Evolutionary conservation across 495 filamentous ascomycete genomes (phyloP), one percentile per base, ranked within the genome.

Genomic region (Daldinia caldariorum): DNA sequence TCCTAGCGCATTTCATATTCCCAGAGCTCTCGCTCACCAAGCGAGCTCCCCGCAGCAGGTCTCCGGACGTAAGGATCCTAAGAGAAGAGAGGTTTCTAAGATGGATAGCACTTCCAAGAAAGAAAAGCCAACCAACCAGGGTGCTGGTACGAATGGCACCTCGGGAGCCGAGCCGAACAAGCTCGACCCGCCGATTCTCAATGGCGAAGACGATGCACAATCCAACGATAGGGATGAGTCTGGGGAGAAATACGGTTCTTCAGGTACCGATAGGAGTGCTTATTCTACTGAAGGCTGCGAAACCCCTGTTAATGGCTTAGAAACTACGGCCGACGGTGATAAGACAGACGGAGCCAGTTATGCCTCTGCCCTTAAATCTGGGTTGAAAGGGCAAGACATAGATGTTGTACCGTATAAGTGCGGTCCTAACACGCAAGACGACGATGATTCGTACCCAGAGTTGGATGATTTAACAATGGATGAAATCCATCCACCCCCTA

Each of bases 401-500:
- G 63, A 71, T 26, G 55, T 64, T 14, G 71, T 54, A 37, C 56
- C 64, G 50, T 54, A 57, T 35, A 61, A 51, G 8, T 56, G 20
- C 31, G 32, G 56, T 14, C 16, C 20, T 10, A 57, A 50, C 54
- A 39, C 38, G 10, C 72, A 76, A 13, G 74, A 76, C 16, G 75
- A 75, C 47, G 73, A 77, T 49, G 75, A 75, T 14, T 77, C 75
- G 18, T 77, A 75, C 55, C 75, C 75, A 20, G 75, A 77, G 47
- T 41, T 77, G 16, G 75, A 77, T 38, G 75, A 77, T 29, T 49
- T 77, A 55, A 69, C 69, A 7, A 1, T 71, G 20, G 75, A 75
- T 29, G 72, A 75, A 38, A 49, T 73, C 22, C 67, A 75, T 37
- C 58, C 34, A 26, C 64, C 65, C 3, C 75, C 75, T 4, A 74